Base-by-base conservation (phyloP, 2,329 filamentous ascomycete species). In the Fusarium sp. region DNA sequence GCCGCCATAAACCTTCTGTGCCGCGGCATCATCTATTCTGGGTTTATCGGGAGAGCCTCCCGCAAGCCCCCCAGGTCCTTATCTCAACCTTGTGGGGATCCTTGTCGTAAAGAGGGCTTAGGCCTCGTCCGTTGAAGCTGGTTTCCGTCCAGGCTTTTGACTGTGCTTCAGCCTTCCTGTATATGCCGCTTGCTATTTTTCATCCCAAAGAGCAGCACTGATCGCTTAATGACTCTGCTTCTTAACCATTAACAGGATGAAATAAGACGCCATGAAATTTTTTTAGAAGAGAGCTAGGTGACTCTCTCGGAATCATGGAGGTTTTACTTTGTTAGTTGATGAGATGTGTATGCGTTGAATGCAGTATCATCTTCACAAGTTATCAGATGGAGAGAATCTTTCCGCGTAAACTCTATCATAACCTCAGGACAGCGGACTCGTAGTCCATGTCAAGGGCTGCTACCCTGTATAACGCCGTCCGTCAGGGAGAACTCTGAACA, bases 81-180 rank as follows among this genome's bases (percentile, higher is more conserved):
- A 57, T 68, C 56, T 68, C 38, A 22, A 46, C 35, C 50, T 68
- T 56, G 42, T 25, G 55, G 56, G 63, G 47, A 55, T 41, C 65
- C 57, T 68, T 50, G 39, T 31, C 39, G 25, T 35, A 14, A 8
- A 14, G 39, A 52, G 49, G 49, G 57, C 57, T 68, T 39, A 50
- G 64, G 29, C 65, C 64, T 68, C 64, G 64, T 49, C 29, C n/a
- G 25, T 27, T 27, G 56, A 50, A 42, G n/a, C 44, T 27, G 39
- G 7, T 53, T 64, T 57, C 39, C 42, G 45, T 54, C 27, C 29
- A 22, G 31, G 64, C 22, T 50, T 68, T 42, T 64, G 46, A 38
- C 54, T 59, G 35, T 47, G 58, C 58, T 63, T 25, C 25, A 38
- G 49, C 49, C 33, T 52, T 52, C 22, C 13, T 38, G 49, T 52